Percentiles rank a stretch among this genome's conserved stretches.
Conservation (phyloP, 140 eudicot genomes). For the Bidens hawaiensis region DNA sequence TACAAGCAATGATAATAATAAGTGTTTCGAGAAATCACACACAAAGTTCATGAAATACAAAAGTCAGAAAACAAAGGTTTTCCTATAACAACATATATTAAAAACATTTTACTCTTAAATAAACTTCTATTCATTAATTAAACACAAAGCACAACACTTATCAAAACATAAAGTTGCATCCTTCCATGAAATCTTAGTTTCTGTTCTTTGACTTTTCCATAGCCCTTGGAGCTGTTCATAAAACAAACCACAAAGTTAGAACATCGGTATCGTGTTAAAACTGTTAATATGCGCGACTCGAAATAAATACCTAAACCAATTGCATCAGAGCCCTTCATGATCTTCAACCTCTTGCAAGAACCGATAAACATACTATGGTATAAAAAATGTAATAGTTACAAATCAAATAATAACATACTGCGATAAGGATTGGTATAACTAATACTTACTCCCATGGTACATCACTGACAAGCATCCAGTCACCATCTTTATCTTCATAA, state of each 20-base stretch:
- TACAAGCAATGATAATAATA: slow-evolving; percentile 8
- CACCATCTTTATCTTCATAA: slow-evolving; percentile 94
- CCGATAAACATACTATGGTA: slow-evolving; percentile 82
- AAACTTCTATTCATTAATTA: slow-evolving; percentile 19
- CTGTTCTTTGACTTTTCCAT: slow-evolving; percentile 82
- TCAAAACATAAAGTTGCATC: slow-evolving; percentile 21
- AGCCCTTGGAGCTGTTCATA: slow-evolving; percentile 82
- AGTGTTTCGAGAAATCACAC: slow-evolving; percentile 23
- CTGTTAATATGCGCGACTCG: background rate
- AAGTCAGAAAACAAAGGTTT: slow-evolving; percentile 22
- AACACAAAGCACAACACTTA: slow-evolving; percentile 10
- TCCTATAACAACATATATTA: slow-evolving; percentile 29
- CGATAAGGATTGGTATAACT: background rate
- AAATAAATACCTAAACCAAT: slow-evolving; percentile 67
- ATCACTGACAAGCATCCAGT: slow-evolving; percentile 99
- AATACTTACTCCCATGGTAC: slow-evolving; percentile 93
- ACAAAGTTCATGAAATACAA: slow-evolving; percentile 31
- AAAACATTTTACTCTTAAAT: slow-evolving; percentile 31
- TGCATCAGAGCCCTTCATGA: slow-evolving; percentile 96
- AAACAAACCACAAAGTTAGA: background rate
- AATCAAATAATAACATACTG: background rate
- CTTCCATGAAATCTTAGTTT: slow-evolving; percentile 32
- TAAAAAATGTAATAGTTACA: slow-evolving; percentile 4
- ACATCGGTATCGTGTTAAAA: background rate
- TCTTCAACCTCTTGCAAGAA: slow-evolving; percentile 88